Evolutionary conservation across 208 protist species (phyloP).

Genomic region (Crithidia brevicula): DNA sequence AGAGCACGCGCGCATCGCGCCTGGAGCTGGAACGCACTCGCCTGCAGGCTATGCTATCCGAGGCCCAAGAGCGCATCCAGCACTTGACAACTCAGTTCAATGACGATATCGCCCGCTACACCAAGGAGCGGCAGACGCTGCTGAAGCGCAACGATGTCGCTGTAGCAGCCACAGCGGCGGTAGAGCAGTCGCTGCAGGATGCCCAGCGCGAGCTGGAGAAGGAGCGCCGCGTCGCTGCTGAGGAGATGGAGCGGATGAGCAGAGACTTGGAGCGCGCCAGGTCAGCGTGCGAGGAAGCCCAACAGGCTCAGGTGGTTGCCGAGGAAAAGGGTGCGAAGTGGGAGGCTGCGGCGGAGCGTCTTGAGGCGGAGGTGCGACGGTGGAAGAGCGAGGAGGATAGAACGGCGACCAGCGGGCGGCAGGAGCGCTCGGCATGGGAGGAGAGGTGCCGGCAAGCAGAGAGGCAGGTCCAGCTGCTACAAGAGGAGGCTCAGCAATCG

Average conservation of each 20-base stretch:
- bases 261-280: constrained; percentile 26
- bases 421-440: constrained; percentile 41
- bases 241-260: constrained; percentile 29
- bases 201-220: constrained; percentile 28
- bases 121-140: constrained; percentile 45
- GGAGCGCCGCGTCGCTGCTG: constrained; percentile 33
- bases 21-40: constrained; percentile 67
- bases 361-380: constrained; percentile 47
- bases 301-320: constrained; percentile 15
- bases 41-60: constrained; percentile 63
- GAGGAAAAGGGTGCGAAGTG: constrained; percentile 32
- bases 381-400: constrained; percentile 57
- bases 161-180: constrained; percentile 10
- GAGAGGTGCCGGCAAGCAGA: constrained; percentile 41
- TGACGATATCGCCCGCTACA: constrained; percentile 53
- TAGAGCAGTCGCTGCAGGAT: constrained; percentile 43
- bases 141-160: constrained; percentile 48
- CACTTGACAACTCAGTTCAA: constrained; percentile 36
- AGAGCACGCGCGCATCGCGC: constrained; percentile 39
- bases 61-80: constrained; percentile 65
- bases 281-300: constrained; percentile 11
- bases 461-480: constrained; percentile 39
- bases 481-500: constrained; percentile 40
- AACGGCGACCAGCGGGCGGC: constrained; percentile 36
- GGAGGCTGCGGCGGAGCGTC: constrained; percentile 33